Evolutionary conservation across 1,284 basidiomycete genomes (phyloP).

Genomic region (Lignosus rhinocerotis): DNA sequence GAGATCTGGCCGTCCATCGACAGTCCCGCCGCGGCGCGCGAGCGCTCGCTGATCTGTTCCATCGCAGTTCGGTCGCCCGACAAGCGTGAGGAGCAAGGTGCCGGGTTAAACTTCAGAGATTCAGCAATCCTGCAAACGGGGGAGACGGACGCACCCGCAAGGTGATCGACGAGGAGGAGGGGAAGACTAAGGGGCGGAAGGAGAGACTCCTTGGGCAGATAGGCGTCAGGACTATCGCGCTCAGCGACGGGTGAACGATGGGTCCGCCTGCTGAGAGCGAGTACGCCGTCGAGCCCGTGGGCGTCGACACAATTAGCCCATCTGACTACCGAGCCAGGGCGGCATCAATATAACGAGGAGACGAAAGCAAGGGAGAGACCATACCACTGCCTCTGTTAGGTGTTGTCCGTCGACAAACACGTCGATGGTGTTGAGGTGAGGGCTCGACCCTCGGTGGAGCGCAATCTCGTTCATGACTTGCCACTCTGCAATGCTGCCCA

Average conservation of each 20-base stretch:
- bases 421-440: conserved; percentile 93
- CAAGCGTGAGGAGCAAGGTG: not conserved
- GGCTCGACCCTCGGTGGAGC: conserved; percentile 87
- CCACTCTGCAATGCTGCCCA: conserved; percentile 57
- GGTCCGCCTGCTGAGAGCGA: conserved; percentile 95
- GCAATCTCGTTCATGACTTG: conserved; percentile 99
- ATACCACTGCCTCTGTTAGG: conserved; percentile 91
- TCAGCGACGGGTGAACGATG: conserved; percentile 92
- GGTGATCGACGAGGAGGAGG: conserved; percentile 80
- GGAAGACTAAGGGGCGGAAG: conserved; percentile 91
- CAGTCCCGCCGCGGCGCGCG: conserved; percentile 85
- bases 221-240: conserved; percentile 89
- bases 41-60: conserved; percentile 77
- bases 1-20: conserved; percentile 92
- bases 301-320: conserved; percentile 93
- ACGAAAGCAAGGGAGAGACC: conserved; percentile 34
- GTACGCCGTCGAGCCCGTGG: conserved; percentile 96
- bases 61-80: not conserved
- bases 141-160: conserved; percentile 61
- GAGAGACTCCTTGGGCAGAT: conserved; percentile 93
- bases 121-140: not conserved
- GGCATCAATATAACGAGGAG: not conserved
- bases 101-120: not conserved
- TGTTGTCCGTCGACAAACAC: conserved; percentile 96
- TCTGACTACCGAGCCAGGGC: conserved; percentile 67